Percentiles rank a stretch among this genome's conserved stretches.
Conservation (phyloP, 78 protist species). For the Speleostelium caveatum region DNA sequence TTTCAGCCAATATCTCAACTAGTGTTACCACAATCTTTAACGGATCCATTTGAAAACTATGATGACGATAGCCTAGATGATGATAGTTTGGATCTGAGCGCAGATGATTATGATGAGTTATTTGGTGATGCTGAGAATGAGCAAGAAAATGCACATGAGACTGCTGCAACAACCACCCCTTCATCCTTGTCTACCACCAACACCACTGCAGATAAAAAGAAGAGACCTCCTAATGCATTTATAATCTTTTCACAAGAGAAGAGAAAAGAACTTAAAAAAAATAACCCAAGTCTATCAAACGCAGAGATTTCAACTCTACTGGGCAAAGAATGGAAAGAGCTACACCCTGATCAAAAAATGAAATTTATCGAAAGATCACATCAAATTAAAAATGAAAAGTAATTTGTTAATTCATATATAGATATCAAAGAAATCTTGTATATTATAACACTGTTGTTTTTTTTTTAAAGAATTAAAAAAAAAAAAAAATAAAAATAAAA, state of each 20-base stretch:
- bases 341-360: slow-evolving; percentile 58
- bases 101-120: background rate
- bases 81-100: background rate
- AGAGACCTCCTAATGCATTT: slow-evolving; percentile 78
- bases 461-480: no score
- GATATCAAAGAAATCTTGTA: no score
- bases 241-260: slow-evolving; percentile 29
- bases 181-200: background rate
- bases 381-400: slow-evolving; percentile 26
- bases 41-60: no score
- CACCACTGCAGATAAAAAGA: slow-evolving; percentile 1
- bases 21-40: no score
- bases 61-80: background rate
- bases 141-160: background rate
- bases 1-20: no score
- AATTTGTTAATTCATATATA: no score
- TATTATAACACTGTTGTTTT: no score
- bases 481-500: no score
- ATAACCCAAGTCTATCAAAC: slow-evolving; percentile 34
- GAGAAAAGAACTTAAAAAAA: slow-evolving; percentile 32
- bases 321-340: slow-evolving; percentile 65
- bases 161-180: background rate
- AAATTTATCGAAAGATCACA: slow-evolving; percentile 17
- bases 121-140: background rate
- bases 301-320: slow-evolving; percentile 14